These are phyloP conservation scores for Microstroma glucosiphilum DNA, from an alignment of 1,284 basidiomycete species.

Conservation along the genomic window DNA sequence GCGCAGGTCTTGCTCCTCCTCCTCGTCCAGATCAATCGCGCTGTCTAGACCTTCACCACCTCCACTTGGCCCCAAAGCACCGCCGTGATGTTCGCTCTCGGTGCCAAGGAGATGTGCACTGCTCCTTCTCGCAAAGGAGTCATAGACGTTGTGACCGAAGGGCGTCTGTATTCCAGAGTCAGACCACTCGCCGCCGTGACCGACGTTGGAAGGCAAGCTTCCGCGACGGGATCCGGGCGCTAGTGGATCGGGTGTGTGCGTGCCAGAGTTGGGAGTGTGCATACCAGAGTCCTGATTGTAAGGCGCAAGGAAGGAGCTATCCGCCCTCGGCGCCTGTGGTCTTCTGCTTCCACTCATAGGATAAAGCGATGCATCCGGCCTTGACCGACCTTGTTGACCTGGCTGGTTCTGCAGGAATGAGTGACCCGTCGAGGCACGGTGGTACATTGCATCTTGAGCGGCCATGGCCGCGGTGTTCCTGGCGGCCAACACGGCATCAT, in stretches of 20 bases:
- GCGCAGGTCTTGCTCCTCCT: slow-evolving; percentile 65
- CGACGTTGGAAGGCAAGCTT: too few relatives aligned
- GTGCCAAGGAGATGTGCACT: slow-evolving; percentile 1
- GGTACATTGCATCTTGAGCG: slow-evolving; percentile 28
- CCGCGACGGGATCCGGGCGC: too few relatives aligned
- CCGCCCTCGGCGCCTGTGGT: too few relatives aligned
- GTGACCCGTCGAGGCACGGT: neutral
- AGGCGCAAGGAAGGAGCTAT: too few relatives aligned
- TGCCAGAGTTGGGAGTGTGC: too few relatives aligned
- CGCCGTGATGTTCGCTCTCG: neutral
- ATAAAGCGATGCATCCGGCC: too few relatives aligned
- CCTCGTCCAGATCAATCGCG: slow-evolving; percentile 58
- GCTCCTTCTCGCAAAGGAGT: neutral
- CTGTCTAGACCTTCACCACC: slow-evolving; percentile 4
- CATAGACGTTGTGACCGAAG: neutral
- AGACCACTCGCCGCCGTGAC: too few relatives aligned
- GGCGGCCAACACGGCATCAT: slow-evolving; percentile 6
- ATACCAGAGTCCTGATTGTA: too few relatives aligned
- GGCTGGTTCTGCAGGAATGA: too few relatives aligned
- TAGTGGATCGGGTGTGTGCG: too few relatives aligned
- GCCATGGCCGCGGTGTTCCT: slow-evolving; percentile 21
- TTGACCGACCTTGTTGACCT: too few relatives aligned
- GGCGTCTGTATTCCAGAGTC: slow-evolving; percentile 2
- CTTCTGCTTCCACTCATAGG: too few relatives aligned
- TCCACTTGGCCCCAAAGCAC: neutral